A percentile compares a stretch with the other conserved stretches of the same genome.
phyloP scores from a whole-genome alignment of 805 yeast genomes.

The Saccharomyces kudriavzevii region DNA sequence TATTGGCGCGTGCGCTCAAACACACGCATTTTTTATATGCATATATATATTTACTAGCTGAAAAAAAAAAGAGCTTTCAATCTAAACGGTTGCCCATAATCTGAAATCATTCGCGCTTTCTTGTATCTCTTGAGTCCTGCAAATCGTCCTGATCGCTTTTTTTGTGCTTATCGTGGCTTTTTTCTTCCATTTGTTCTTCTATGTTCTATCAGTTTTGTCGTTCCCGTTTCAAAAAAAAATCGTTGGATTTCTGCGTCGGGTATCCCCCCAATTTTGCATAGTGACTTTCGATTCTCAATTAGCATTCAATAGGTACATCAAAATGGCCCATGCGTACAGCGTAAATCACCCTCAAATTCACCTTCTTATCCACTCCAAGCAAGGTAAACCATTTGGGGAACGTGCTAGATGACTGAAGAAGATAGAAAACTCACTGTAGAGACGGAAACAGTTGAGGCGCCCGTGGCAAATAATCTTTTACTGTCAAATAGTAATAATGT shows the following conservation, averaged over 20 bases:
- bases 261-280: neutral
- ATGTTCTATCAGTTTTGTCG: neutral
- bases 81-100: no score
- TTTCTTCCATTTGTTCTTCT: neutral
- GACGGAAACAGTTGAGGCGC: constrained; percentile 52
- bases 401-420: constrained; percentile 15
- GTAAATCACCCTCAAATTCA: neutral
- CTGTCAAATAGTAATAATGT: constrained; percentile 18
- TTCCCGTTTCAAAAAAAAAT: neutral
- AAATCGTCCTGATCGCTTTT: no score
- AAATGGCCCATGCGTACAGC: neutral
- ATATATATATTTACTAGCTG: no score
- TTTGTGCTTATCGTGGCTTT: neutral
- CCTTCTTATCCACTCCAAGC: neutral
- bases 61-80: no score
- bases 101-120: no score
- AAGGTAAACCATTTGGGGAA: neutral
- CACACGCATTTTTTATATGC: no score
- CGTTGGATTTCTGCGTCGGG: neutral
- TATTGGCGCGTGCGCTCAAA: no score
- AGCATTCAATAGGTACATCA: neutral
- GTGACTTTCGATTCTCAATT: neutral
- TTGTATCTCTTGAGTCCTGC: no score
- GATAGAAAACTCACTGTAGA: constrained; percentile 45
- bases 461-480: constrained; percentile 23